Evolutionary conservation across 2,329 filamentous ascomycete genomes (phyloP).

Genomic region (Epichloe uncinata): DNA sequence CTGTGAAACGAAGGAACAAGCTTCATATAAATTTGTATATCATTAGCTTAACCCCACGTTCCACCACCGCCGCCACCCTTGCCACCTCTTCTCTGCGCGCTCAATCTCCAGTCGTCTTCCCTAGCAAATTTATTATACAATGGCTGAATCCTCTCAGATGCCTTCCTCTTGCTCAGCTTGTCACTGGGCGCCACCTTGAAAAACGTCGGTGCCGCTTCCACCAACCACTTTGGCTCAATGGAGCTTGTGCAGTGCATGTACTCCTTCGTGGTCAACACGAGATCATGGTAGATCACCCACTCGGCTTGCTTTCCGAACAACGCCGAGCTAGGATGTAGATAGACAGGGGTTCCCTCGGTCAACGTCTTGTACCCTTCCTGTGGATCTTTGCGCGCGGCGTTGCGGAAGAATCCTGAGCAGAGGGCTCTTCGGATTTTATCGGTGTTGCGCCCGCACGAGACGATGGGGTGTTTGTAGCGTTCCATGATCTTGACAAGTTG

Average conservation of each 20-base stretch:
- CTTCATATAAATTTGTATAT: too few relatives aligned
- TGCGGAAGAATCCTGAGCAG: slow-evolving; percentile 91
- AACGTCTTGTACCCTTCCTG: slow-evolving; percentile 97
- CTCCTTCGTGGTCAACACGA: slow-evolving; percentile 90
- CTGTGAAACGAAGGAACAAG: too few relatives aligned
- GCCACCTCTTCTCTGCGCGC: slow-evolving; percentile 73
- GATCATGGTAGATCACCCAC: slow-evolving; percentile 85
- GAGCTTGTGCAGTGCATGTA: slow-evolving; percentile 93
- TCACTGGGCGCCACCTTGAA: slow-evolving; percentile 94
- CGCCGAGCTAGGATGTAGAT: slow-evolving; percentile 82
- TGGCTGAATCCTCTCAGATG: slow-evolving; percentile 88
- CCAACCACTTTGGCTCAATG: slow-evolving; percentile 89
- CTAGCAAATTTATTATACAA: slow-evolving; percentile 85
- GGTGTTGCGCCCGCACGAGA: slow-evolving; percentile 79
- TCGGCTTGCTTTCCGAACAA: slow-evolving; percentile 93
- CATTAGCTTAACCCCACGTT: slow-evolving; percentile 62
- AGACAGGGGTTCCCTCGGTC: slow-evolving; percentile 88
- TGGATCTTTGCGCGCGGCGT: slow-evolving; percentile 86
- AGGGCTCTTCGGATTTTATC: slow-evolving; percentile 77
- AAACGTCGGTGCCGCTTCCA: slow-evolving; percentile 95
- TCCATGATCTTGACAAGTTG: slow-evolving; percentile 92
- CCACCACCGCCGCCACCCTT: slow-evolving; percentile 76
- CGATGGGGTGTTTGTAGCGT: slow-evolving; percentile 68
- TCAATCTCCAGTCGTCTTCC: slow-evolving; percentile 91
- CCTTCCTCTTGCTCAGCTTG: slow-evolving; percentile 76